Evolutionary conservation across 2,329 filamentous ascomycete genomes (phyloP).

Genomic region (Arachnopeziza araneosa): DNA sequence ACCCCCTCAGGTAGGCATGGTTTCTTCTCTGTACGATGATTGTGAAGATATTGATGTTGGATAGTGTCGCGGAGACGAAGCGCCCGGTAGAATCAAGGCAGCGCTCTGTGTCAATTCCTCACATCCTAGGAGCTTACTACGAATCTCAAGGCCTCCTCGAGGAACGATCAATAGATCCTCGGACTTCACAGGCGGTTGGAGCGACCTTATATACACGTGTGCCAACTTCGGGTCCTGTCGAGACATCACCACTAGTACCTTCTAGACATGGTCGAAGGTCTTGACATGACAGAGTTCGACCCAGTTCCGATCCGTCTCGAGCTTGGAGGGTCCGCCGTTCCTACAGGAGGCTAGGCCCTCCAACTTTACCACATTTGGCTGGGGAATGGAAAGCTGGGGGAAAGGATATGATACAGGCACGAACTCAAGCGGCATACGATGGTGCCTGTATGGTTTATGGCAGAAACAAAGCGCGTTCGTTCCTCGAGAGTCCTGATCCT

Average conservation of each 20-base stretch:
- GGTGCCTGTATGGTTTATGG: slow-evolving; percentile 17
- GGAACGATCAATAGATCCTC: slow-evolving; percentile 14
- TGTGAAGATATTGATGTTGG: slow-evolving; percentile 9
- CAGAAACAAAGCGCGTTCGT: slow-evolving; percentile 15
- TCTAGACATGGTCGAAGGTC: slow-evolving; percentile 28
- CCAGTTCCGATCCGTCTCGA: slow-evolving; percentile 12
- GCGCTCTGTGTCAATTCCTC: slow-evolving; percentile 11
- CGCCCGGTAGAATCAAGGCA: slow-evolving; percentile 12
- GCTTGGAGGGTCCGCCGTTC: slow-evolving; percentile 8
- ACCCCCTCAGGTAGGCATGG: slow-evolving; percentile 7
- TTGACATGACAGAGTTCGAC: slow-evolving; percentile 13
- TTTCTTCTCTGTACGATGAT: slow-evolving; percentile 8
- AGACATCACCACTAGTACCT: slow-evolving; percentile 10
- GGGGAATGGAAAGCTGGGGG: slow-evolving; percentile 9
- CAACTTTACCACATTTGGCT: slow-evolving; percentile 16
- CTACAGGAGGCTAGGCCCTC: background rate
- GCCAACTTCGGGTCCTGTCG: slow-evolving; percentile 13
- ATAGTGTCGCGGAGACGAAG: slow-evolving; percentile 9
- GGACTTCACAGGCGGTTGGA: slow-evolving; percentile 12
- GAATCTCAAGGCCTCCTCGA: slow-evolving; percentile 7
- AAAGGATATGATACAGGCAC: slow-evolving; percentile 10
- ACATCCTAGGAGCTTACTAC: slow-evolving; percentile 9
- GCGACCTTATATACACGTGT: slow-evolving; percentile 8
- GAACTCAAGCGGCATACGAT: slow-evolving; percentile 16
- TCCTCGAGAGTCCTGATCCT: slow-evolving; percentile 13